A percentile compares a stretch with the other conserved stretches of the same genome.
Conservation (phyloP, 805 yeast species). For the Sporopachydermia quercuum region DNA sequence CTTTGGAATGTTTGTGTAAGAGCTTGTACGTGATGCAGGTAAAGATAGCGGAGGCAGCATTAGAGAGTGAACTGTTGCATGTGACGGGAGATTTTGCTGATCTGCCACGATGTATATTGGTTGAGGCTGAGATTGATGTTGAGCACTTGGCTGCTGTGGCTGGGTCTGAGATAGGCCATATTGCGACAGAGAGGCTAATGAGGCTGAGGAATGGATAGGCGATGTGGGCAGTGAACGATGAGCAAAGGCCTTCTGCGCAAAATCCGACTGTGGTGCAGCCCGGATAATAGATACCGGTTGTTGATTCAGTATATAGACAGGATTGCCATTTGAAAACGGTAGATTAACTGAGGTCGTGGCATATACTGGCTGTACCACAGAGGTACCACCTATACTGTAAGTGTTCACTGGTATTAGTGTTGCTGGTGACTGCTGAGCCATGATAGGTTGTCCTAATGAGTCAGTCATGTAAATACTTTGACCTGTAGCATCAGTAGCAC, state of each 20-base stretch:
- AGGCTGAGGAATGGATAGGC: conserved; percentile 9
- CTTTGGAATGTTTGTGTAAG: conserved; percentile 5
- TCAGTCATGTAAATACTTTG: not conserved
- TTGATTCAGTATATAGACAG: not conserved
- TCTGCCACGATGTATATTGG: conserved; percentile 8
- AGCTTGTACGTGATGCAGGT: conserved; percentile 4
- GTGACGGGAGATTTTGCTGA: conserved; percentile 9
- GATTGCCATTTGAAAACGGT: not conserved
- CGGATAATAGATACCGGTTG: conserved; percentile 8
- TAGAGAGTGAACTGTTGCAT: conserved; percentile 7
- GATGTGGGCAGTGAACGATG: conserved; percentile 12
- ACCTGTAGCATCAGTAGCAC: not conserved
- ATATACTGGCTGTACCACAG: not conserved
- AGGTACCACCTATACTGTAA: not conserved
- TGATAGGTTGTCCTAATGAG: not conserved
- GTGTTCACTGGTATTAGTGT: not conserved
- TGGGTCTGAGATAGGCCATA: conserved; percentile 5
- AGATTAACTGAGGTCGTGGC: not conserved
- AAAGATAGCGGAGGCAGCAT: conserved; percentile 1
- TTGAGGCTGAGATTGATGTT: conserved; percentile 7
- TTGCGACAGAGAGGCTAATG: conserved; percentile 9
- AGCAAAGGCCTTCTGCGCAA: conserved; percentile 9
- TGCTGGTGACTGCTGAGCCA: conserved; percentile 4
- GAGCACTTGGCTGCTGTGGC: conserved; percentile 6
- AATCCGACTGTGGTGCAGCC: conserved; percentile 10